Percentiles rank a stretch among this genome's conserved stretches.
Conservation (phyloP, 2,329 filamentous ascomycete species). For the Sclerotinia trifoliorum region DNA sequence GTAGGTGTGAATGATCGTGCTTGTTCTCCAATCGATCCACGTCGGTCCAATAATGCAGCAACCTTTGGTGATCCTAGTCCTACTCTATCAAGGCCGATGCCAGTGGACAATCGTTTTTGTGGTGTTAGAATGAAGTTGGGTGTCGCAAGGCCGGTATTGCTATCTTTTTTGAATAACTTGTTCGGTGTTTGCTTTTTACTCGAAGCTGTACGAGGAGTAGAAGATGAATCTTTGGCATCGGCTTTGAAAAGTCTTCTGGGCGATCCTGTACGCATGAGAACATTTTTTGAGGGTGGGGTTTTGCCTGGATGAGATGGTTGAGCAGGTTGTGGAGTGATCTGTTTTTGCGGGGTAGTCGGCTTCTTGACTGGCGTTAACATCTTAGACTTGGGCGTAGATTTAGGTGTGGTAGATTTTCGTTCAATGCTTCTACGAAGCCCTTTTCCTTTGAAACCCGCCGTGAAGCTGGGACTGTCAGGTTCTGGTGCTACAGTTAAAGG, state of each 20-base stretch:
- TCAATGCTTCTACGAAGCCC: conserved; percentile 50
- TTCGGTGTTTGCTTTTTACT: conserved; percentile 43
- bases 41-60: conserved; percentile 66
- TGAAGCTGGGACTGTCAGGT: conserved; percentile 55
- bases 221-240: conserved; percentile 42
- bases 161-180: conserved; percentile 55
- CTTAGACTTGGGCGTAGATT: conserved; percentile 35
- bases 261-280: conserved; percentile 48
- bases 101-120: conserved; percentile 59
- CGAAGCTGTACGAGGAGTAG: conserved; percentile 37
- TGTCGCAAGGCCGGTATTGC: conserved; percentile 55
- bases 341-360: conserved; percentile 43
- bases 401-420: conserved; percentile 43
- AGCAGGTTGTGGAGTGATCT: conserved; percentile 46
- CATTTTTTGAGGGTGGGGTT: conserved; percentile 49
- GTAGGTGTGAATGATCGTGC: conserved; percentile 62
- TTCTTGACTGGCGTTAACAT: conserved; percentile 39
- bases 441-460: conserved; percentile 50
- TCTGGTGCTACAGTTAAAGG: conserved; percentile 46
- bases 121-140: conserved; percentile 65
- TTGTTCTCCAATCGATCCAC: conserved; percentile 68
- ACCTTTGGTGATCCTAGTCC: conserved; percentile 76
- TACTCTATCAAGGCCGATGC: conserved; percentile 65
- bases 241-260: conserved; percentile 48
- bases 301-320: conserved; percentile 50